Conservation (phyloP, 345 rosid species). For the sweet orange (Citrus sinensis) region DNA sequence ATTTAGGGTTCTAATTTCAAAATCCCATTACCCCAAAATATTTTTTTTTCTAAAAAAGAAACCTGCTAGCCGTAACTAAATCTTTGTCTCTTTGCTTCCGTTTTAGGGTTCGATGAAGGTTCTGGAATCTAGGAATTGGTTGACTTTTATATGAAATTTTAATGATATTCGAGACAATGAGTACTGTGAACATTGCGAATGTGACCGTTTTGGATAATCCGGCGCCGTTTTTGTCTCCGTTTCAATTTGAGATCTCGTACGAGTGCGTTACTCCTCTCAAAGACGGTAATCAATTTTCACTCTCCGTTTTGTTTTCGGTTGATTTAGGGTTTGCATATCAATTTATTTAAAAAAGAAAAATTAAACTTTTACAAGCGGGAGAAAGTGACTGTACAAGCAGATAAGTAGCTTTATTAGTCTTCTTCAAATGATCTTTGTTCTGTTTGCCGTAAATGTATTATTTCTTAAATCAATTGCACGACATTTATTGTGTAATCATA, state of each 20-base stretch:
- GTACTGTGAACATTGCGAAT: conserved; percentile 84
- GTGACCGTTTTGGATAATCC: conserved; percentile 84
- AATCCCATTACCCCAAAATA: neutral
- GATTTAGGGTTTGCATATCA: neutral
- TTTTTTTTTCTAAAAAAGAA: neutral
- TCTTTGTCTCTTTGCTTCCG: neutral
- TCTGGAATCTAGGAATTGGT: conserved; percentile 4
- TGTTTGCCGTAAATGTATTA: neutral
- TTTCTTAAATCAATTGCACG: neutral
- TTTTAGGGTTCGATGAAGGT: conserved; percentile 14
- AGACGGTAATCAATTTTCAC: conserved; percentile 49
- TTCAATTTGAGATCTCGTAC: conserved; percentile 94
- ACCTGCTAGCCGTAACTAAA: neutral
- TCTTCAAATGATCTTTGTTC: neutral
- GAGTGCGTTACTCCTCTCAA: conserved; percentile 88
- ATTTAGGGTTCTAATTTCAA: neutral
- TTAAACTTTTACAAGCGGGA: neutral
- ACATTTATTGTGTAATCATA: neutral
- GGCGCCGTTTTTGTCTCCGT: conserved; percentile 71
- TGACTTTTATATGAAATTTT: neutral
- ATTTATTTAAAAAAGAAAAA: too few species aligned
- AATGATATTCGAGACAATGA: conserved; percentile 37
- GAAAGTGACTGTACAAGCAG: neutral
- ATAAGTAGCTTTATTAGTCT: neutral
- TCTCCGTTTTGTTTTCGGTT: neutral